A percentile compares a stretch with the other conserved stretches of the same genome.
Conservation (phyloP, 179 eudicot species). For the Pouteria campechiana region DNA sequence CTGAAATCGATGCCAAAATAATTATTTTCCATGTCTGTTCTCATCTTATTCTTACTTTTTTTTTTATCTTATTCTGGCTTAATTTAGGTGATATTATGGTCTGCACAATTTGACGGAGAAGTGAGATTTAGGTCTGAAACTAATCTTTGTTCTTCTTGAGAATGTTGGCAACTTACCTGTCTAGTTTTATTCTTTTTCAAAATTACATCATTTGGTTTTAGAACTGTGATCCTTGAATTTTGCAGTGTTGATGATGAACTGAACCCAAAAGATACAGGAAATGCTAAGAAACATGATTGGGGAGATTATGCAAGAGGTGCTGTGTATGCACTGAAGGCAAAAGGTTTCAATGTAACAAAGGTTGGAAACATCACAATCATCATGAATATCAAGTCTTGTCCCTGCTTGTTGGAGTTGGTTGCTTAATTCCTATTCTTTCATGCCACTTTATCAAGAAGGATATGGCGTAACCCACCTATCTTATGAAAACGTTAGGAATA, state of each 20-base stretch:
- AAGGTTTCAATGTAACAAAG: conserved; percentile 44
- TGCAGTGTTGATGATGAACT: conserved; percentile 65
- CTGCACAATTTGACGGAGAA: conserved; percentile 84
- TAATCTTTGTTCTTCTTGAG: neutral
- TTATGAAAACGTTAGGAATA: too few relatives aligned
- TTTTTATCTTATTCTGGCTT: neutral
- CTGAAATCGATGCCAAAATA: too few relatives aligned
- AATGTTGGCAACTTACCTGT: neutral
- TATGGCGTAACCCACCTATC: too few relatives aligned
- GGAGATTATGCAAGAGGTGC: conserved; percentile 95
- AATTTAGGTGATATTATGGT: conserved; percentile 22
- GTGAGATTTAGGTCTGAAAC: conserved; percentile 60
- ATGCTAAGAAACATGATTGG: conserved; percentile 57
- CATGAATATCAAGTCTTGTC: too few relatives aligned
- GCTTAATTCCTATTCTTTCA: too few relatives aligned
- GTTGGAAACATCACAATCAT: too few relatives aligned
- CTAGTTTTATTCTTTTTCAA: too few relatives aligned
- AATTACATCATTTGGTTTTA: too few relatives aligned
- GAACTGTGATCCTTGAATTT: neutral
- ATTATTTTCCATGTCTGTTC: too few relatives aligned
- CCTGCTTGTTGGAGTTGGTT: too few relatives aligned
- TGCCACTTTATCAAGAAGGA: too few relatives aligned
- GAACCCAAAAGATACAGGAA: conserved; percentile 23
- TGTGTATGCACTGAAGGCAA: conserved; percentile 68
- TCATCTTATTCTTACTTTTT: too few relatives aligned